Evolutionary conservation across 192 early-diverging fungal genomes (phyloP).

Genomic region (Irineochytrium annulatum): DNA sequence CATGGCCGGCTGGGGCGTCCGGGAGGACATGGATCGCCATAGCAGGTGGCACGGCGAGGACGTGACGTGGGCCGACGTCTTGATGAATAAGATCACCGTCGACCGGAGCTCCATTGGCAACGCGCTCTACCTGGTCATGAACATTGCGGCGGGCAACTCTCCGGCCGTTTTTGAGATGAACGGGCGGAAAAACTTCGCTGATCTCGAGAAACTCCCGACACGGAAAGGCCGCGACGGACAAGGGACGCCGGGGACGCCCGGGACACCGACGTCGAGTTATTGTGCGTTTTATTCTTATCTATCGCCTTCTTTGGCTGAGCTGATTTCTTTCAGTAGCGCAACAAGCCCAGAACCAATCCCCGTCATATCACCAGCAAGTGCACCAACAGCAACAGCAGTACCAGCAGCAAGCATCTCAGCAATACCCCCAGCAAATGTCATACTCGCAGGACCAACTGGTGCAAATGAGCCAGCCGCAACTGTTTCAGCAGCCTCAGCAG

Average conservation of each 20-base stretch:
- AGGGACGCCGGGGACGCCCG: neutral
- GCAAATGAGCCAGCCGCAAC: slow-evolving; percentile 30
- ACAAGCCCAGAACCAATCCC: slow-evolving; percentile 31
- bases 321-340: slow-evolving; percentile 3
- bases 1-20: slow-evolving; percentile 50
- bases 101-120: slow-evolving; percentile 50
- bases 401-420: slow-evolving; percentile 15
- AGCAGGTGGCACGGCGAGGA: slow-evolving; percentile 48
- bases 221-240: slow-evolving; percentile 15
- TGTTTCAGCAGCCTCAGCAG: slow-evolving; percentile 21
- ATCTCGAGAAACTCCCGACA: slow-evolving; percentile 29
- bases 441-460: slow-evolving; percentile 33
- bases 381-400: slow-evolving; percentile 18
- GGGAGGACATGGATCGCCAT: slow-evolving; percentile 46
- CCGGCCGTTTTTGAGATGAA: slow-evolving; percentile 24
- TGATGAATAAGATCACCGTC: slow-evolving; percentile 51
- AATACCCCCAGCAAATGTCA: slow-evolving; percentile 30
- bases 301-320: neutral
- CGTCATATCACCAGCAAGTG: slow-evolving; percentile 34
- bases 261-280: neutral
- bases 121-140: slow-evolving; percentile 49
- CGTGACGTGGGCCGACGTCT: slow-evolving; percentile 54
- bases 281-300: neutral
- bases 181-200: slow-evolving; percentile 46
- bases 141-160: slow-evolving; percentile 38